A percentile compares a stretch with the other conserved stretches of the same genome.
Conservation (phyloP, 2,329 filamentous ascomycete genomes). For the Aspergillus proliferans region DNA sequence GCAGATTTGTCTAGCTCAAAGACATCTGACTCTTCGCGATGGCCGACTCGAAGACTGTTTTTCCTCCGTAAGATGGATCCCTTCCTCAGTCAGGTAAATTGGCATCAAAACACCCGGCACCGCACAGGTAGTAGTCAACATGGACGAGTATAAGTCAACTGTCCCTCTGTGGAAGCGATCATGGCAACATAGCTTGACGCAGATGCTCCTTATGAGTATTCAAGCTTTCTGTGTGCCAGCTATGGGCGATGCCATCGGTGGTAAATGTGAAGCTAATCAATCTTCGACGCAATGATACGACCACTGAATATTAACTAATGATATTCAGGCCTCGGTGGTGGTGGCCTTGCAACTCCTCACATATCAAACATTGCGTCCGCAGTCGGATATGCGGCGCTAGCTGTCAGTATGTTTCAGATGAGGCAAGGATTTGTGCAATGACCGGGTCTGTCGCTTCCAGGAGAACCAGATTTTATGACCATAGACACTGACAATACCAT, state of each 20-base stretch:
- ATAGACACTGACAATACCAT: too few species aligned
- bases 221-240: constrained; percentile 42
- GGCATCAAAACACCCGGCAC: too few species aligned
- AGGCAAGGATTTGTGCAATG: too few species aligned
- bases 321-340: constrained; percentile 33
- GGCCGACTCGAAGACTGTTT: too few species aligned
- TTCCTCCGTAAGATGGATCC: too few species aligned
- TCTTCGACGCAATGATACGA: background rate
- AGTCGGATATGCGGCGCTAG: constrained; percentile 23
- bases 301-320: background rate
- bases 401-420: constrained; percentile 15
- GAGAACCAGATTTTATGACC: too few species aligned
- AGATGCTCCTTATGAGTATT: constrained; percentile 44
- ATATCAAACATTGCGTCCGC: constrained; percentile 39
- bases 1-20: too few species aligned
- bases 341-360: constrained; percentile 40
- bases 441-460: too few species aligned
- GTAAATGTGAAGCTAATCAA: constrained; percentile 12
- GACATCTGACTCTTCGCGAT: too few species aligned
- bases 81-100: too few species aligned
- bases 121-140: constrained; percentile 23
- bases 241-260: constrained; percentile 37
- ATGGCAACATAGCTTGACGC: constrained; percentile 44
- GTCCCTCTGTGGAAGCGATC: constrained; percentile 41
- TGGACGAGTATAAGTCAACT: background rate